Conservation (phyloP, 2,329 filamentous ascomycete genomes). For the Hymenoscyphus fructigenus region DNA sequence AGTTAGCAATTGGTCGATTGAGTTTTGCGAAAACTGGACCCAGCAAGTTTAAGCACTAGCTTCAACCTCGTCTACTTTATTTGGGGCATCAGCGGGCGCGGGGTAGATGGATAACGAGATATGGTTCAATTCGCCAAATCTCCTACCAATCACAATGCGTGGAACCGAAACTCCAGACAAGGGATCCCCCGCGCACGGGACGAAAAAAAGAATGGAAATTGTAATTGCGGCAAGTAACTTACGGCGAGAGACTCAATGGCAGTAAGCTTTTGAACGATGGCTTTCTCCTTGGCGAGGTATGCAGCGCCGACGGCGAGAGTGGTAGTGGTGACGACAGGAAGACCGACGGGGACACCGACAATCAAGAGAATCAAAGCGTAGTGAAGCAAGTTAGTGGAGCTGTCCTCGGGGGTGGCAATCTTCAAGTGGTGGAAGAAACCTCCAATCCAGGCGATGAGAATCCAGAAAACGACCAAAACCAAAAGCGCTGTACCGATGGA, state of each 20-base stretch:
- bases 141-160: neutral
- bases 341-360: constrained; percentile 77
- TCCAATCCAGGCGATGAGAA: constrained; percentile 73
- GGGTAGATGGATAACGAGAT: neutral
- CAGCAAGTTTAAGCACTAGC: neutral
- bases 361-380: constrained; percentile 72
- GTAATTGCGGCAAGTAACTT: constrained; percentile 19
- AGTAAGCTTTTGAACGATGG: constrained; percentile 77
- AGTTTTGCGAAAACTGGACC: neutral
- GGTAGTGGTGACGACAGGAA: constrained; percentile 76
- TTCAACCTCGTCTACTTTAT: neutral
- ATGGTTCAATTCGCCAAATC: neutral
- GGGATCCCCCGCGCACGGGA: neutral
- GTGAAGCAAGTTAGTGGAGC: constrained; percentile 63
- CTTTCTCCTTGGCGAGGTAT: constrained; percentile 75
- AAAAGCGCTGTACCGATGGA: constrained; percentile 72
- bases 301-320: constrained; percentile 75
- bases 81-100: neutral
- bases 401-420: constrained; percentile 57
- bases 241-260: constrained; percentile 71
- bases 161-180: neutral
- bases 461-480: constrained; percentile 76
- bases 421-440: constrained; percentile 72
- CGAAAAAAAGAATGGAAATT: neutral
- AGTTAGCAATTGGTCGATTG: constrained; percentile 17